These are phyloP conservation scores for Plasmodium cynomolgi DNA, from an alignment of 169 alveolate species.

Conservation along the genomic window DNA sequence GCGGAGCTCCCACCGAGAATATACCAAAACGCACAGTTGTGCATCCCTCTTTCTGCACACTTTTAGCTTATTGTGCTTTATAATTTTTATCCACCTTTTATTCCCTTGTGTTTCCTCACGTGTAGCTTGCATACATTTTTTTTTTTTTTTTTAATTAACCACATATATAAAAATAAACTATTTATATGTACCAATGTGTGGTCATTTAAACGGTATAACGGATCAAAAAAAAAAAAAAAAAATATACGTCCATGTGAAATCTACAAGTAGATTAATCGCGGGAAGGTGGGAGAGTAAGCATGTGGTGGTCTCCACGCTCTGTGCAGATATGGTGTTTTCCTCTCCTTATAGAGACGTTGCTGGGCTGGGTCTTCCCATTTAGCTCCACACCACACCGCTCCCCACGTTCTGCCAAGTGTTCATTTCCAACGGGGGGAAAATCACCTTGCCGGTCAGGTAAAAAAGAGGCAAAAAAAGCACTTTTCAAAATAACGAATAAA, in stretches of 20 bases:
- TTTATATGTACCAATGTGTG: constrained; percentile 13
- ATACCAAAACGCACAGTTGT: neutral
- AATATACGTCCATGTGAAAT: neutral
- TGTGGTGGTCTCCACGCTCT: neutral
- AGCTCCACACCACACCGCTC: too few relatives aligned
- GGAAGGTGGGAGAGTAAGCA: neutral
- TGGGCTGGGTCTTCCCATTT: neutral
- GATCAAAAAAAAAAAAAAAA: neutral
- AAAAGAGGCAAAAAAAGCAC: neutral
- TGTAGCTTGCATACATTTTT: neutral
- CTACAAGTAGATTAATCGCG: neutral
- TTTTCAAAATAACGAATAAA: neutral
- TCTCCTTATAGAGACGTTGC: neutral
- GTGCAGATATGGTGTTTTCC: neutral
- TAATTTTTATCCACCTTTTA: neutral
- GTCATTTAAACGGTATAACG: neutral
- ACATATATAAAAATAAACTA: neutral
- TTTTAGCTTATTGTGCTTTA: neutral
- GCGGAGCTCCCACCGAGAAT: neutral
- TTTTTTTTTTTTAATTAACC: constrained; percentile 1
- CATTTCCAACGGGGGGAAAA: neutral
- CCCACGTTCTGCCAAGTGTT: neutral
- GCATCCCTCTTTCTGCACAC: neutral
- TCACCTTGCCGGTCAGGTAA: neutral
- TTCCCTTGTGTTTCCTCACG: neutral